These are phyloP conservation scores for Suillus discolor DNA, from an alignment of 768 basidiomycete genomes.

Conservation along the genomic window DNA sequence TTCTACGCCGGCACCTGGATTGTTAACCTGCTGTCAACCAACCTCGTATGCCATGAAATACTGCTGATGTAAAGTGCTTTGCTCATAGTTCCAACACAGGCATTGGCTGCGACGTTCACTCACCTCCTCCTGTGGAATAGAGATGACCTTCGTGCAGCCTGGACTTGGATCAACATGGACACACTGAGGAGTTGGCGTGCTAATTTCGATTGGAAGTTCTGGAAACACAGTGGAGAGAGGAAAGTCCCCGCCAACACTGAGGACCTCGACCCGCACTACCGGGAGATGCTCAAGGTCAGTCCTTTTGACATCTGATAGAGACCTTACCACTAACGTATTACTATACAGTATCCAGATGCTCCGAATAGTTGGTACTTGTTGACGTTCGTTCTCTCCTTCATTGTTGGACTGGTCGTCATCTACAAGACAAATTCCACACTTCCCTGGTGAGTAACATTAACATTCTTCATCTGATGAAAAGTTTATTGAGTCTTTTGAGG, in stretches of 20 bases:
- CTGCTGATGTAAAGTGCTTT: background rate
- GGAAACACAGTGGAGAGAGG: slow-evolving; percentile 25
- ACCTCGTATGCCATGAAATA: slow-evolving; percentile 9
- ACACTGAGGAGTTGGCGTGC: slow-evolving; percentile 32
- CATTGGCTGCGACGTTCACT: slow-evolving; percentile 50
- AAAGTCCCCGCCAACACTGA: slow-evolving; percentile 37
- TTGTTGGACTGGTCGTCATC: slow-evolving; percentile 54
- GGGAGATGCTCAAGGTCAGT: slow-evolving; percentile 49
- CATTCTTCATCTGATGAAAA: background rate
- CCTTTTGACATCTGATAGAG: slow-evolving; percentile 19
- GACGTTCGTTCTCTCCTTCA: slow-evolving; percentile 34
- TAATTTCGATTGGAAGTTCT: slow-evolving; percentile 43
- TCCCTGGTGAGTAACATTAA: slow-evolving; percentile 46
- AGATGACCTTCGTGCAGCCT: slow-evolving; percentile 47
- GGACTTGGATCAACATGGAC: slow-evolving; percentile 46
- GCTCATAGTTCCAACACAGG: slow-evolving; percentile 40
- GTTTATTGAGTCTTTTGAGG: slow-evolving; percentile 17
- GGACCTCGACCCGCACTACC: slow-evolving; percentile 55
- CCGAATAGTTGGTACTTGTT: slow-evolving; percentile 37
- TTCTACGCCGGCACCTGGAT: slow-evolving; percentile 32
- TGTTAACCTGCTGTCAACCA: slow-evolving; percentile 19
- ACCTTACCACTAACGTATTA: background rate
- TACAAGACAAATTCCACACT: slow-evolving; percentile 56
- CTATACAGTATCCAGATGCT: slow-evolving; percentile 34
- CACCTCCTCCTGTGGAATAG: slow-evolving; percentile 58